These are phyloP conservation scores for Globisporangium nagaii DNA, from an alignment of 352 stramenopile species.

Conservation along the genomic window DNA sequence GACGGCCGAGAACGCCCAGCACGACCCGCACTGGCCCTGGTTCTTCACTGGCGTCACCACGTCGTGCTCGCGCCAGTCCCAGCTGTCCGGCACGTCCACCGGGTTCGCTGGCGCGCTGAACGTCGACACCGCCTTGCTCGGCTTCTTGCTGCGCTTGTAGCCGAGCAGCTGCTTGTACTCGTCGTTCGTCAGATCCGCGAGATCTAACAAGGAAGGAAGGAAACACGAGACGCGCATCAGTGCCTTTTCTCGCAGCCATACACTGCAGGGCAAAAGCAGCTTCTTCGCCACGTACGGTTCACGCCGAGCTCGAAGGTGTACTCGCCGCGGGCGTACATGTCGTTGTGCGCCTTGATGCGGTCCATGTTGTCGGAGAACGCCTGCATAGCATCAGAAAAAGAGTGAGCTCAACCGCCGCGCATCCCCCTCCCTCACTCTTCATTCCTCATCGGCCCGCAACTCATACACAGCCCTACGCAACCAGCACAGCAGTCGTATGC, in stretches of 20 bases:
- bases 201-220: constrained; percentile 6
- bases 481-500: neutral
- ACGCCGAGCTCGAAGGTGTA: constrained; percentile 44
- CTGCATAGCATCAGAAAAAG: constrained; percentile 1
- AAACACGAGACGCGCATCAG: neutral
- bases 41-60: constrained; percentile 90
- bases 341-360: constrained; percentile 47
- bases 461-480: neutral
- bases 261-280: neutral
- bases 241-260: neutral
- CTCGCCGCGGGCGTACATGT: constrained; percentile 34
- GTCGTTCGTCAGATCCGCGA: constrained; percentile 33
- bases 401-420: neutral
- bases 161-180: constrained; percentile 35
- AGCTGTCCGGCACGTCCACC: constrained; percentile 19
- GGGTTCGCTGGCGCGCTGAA: constrained; percentile 12
- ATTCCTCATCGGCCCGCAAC: too few relatives aligned
- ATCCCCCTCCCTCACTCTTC: neutral
- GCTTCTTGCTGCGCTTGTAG: constrained; percentile 22
- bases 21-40: constrained; percentile 94
- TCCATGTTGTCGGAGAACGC: constrained; percentile 44
- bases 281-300: constrained; percentile 22
- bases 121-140: constrained; percentile 3
- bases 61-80: constrained; percentile 50
- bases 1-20: constrained; percentile 92